Evolutionary conservation across 306 rosid species (phyloP).

Genomic region (Malus sieversii): DNA sequence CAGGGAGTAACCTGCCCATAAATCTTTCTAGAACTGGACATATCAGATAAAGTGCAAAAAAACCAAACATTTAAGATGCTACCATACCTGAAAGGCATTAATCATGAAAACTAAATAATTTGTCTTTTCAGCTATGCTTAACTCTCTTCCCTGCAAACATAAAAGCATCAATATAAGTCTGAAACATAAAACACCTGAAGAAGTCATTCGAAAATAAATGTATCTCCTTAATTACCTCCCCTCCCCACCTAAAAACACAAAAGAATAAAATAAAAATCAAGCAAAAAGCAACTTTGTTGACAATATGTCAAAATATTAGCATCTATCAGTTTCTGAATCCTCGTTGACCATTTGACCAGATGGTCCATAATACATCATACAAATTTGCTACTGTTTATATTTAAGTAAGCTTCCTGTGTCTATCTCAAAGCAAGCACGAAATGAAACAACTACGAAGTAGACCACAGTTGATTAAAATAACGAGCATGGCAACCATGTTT

Average conservation of each 20-base stretch:
- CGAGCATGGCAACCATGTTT: background rate
- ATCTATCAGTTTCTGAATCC: background rate
- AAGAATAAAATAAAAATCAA: background rate
- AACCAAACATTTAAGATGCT: constrained; percentile 4
- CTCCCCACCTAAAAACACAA: background rate
- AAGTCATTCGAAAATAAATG: background rate
- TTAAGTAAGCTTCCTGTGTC: no score
- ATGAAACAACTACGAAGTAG: background rate
- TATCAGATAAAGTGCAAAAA: background rate
- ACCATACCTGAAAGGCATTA: constrained; percentile 84
- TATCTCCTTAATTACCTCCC: background rate
- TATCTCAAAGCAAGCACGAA: no score
- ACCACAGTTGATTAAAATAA: background rate
- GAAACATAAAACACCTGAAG: background rate
- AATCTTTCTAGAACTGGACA: background rate
- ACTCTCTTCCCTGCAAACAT: constrained; percentile 71
- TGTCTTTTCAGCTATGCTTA: constrained; percentile 82
- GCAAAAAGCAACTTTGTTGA: background rate
- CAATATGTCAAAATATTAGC: background rate
- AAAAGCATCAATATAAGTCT: constrained; percentile 13
- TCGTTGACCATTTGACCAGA: background rate
- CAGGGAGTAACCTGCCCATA: background rate
- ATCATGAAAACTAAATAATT: constrained; percentile 94
- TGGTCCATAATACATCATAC: background rate
- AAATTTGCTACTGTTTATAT: background rate